These are phyloP conservation scores for Dendryphion nanum DNA, from an alignment of 2,329 filamentous ascomycete species.

Conservation along the genomic window DNA sequence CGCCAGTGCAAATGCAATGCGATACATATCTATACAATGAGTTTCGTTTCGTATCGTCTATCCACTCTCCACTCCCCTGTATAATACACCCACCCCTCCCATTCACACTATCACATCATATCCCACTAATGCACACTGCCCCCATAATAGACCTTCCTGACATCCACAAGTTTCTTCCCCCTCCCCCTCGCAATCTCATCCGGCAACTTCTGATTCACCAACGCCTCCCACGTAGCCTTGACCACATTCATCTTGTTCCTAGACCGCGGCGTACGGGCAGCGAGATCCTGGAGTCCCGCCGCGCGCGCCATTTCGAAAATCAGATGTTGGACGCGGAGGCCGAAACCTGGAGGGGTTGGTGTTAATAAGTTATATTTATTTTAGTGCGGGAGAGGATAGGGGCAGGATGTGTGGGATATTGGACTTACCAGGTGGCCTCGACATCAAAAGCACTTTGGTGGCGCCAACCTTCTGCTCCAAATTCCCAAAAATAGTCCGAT, in stretches of 20 bases:
- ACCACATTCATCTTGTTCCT: slow-evolving; percentile 98
- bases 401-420: background rate
- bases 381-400: background rate
- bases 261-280: slow-evolving; percentile 77
- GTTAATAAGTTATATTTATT: background rate
- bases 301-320: slow-evolving; percentile 94
- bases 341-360: slow-evolving; percentile 83
- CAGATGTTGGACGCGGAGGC: slow-evolving; percentile 83
- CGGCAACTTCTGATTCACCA: slow-evolving; percentile 80
- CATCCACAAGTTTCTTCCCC: slow-evolving; percentile 94
- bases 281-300: slow-evolving; percentile 82
- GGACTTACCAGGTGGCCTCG: slow-evolving; percentile 79
- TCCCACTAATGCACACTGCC: slow-evolving; percentile 54
- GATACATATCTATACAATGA: too few relatives aligned
- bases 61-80: background rate
- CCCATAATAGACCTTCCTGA: slow-evolving; percentile 95
- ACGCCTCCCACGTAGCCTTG: slow-evolving; percentile 82
- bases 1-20: background rate
- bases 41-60: too few relatives aligned
- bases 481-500: slow-evolving; percentile 86
- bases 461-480: slow-evolving; percentile 82
- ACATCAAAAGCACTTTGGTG: slow-evolving; percentile 77
- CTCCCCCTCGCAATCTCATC: slow-evolving; percentile 85
- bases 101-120: too few relatives aligned
- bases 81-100: background rate